These are phyloP conservation scores for Cutaneotrichosporon daszewskae DNA, from an alignment of 1,284 basidiomycete genomes.

Conservation along the genomic window DNA sequence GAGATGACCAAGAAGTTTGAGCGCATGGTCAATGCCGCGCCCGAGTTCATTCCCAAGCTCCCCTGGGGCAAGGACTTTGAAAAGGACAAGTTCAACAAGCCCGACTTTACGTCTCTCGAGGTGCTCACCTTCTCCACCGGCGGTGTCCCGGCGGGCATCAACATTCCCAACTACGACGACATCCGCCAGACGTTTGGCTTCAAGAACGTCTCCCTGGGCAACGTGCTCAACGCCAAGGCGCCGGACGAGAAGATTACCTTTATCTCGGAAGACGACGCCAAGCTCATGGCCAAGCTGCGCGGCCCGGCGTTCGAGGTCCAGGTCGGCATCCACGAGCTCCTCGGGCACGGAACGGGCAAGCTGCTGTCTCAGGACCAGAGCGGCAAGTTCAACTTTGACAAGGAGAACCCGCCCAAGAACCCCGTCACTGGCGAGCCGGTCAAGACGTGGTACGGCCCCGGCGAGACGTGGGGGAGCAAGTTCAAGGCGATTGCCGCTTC, in stretches of 20 bases:
- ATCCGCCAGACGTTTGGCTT: slow-evolving; percentile 15
- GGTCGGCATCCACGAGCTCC: slow-evolving; percentile 21
- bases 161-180: slow-evolving; percentile 14
- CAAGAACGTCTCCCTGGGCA: slow-evolving; percentile 20
- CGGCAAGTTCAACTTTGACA: slow-evolving; percentile 17
- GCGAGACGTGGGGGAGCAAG: slow-evolving; percentile 15
- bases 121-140: slow-evolving; percentile 17
- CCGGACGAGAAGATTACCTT: slow-evolving; percentile 20
- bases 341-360: slow-evolving; percentile 20
- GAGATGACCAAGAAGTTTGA: slow-evolving; percentile 72
- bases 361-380: slow-evolving; percentile 12
- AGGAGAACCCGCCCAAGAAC: slow-evolving; percentile 11
- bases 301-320: slow-evolving; percentile 19
- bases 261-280: slow-evolving; percentile 11
- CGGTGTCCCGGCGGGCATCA: slow-evolving; percentile 17
- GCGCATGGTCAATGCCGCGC: slow-evolving; percentile 64
- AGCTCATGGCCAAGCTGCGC: slow-evolving; percentile 12
- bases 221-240: slow-evolving; percentile 19
- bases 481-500: slow-evolving; percentile 14
- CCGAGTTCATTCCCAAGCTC: slow-evolving; percentile 67
- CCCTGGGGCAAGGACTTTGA: slow-evolving; percentile 80
- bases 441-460: slow-evolving; percentile 15
- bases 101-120: slow-evolving; percentile 63
- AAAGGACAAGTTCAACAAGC: slow-evolving; percentile 61
- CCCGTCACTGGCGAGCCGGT: slow-evolving; percentile 16